Evolutionary conservation across 441 rosid genomes (phyloP), one percentile per base, ranked within the genome.

Genomic region (Isatis lusitanica): DNA sequence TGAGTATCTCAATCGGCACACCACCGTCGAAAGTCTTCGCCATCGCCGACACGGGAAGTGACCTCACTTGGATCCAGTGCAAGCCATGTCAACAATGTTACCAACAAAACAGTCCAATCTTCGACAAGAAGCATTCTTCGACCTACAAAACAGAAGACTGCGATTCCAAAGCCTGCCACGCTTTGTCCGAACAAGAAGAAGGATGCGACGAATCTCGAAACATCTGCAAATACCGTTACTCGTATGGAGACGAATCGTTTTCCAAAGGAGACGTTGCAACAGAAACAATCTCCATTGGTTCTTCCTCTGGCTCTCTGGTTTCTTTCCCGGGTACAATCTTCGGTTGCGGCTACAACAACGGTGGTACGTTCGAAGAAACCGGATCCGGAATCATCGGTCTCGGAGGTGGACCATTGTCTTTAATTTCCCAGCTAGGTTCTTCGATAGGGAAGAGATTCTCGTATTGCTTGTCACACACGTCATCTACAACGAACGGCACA

Each of bases 41-140:
- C 50, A 44, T 82, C 1, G 80, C 82, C 0, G 88, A 87, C 60
- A 87, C 89, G 0, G 88, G 88, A 11, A 87, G 85, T 50, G 87
- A 85, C 72, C 85, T 89, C 7, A 50, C 75, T 2, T 85, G 91
- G 91, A 39, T 77, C 11, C 91, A 83, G 48, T 89, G 94, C 66
- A 60, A 63, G n/a, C 90, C 86, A 35, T 87, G 91, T 52, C 39
- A 53, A 26, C 64, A 66, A 5, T 89, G 90, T 59, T 84, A 75
- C 77, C 13, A 77, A 10, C 91, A 87, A 70, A 61, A 21, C 0
- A 68, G 60, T 15, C 81, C 86, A 7, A 53, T 74, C 39, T 85
- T 74, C 48, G 75, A 87, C 38, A 85, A 83, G 18, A 7, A 16
- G 10, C 28, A 35, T 12, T 84, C 89, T 5, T 74, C 80, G 0